phyloP scores from a whole-genome alignment of 768 basidiomycete genomes.

The Kwoniella heveanensis region DNA sequence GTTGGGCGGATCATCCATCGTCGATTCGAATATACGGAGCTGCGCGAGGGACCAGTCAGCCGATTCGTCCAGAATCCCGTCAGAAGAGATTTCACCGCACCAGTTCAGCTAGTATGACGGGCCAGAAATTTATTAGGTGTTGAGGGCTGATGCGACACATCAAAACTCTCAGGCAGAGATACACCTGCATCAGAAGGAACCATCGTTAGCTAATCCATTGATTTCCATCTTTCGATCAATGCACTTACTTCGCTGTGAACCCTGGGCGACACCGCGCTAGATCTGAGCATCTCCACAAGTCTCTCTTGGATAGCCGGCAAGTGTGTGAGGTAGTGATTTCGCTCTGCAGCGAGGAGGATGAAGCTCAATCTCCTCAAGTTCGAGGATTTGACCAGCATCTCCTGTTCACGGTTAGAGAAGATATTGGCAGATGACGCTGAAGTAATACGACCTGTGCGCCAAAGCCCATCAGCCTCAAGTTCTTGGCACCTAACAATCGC shows the following conservation, averaged over 20 bases:
- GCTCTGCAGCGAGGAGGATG: slow-evolving; percentile 80
- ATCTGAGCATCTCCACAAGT: slow-evolving; percentile 83
- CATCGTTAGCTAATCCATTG: too few species aligned
- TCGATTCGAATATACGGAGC: slow-evolving; percentile 88
- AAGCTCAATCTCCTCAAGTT: slow-evolving; percentile 86
- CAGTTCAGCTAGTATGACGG: slow-evolving; percentile 87
- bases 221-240: too few species aligned
- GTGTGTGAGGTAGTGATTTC: slow-evolving; percentile 85
- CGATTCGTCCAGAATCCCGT: background rate
- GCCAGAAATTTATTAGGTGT: slow-evolving; percentile 95
- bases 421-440: slow-evolving; percentile 90
- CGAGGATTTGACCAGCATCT: slow-evolving; percentile 81
- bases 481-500: too few species aligned
- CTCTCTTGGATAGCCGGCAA: slow-evolving; percentile 95
- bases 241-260: slow-evolving; percentile 81
- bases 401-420: slow-evolving; percentile 92
- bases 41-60: slow-evolving; percentile 49
- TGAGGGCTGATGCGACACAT: slow-evolving; percentile 87
- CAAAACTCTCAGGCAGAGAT: slow-evolving; percentile 85
- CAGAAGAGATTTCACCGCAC: background rate
- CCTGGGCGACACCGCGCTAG: slow-evolving; percentile 72
- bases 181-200: slow-evolving; percentile 58
- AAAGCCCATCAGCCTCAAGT: too few species aligned
- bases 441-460: slow-evolving; percentile 60
- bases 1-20: slow-evolving; percentile 68